These are phyloP conservation scores for Solanum ossicruentum DNA, from an alignment of 257 asterid species.

Conservation along the genomic window DNA sequence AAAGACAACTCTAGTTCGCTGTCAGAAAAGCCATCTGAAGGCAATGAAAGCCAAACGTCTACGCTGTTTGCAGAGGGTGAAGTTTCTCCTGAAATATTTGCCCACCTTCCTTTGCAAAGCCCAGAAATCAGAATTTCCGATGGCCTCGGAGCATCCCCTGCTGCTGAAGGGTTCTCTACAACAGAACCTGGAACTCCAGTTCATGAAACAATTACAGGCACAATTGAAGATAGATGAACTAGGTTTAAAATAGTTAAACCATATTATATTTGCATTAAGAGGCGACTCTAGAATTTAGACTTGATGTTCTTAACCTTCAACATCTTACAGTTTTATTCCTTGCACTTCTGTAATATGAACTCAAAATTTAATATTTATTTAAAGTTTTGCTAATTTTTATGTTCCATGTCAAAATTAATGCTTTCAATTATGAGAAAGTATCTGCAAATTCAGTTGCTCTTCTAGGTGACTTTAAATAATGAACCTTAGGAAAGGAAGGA, in stretches of 20 bases:
- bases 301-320: not conserved
- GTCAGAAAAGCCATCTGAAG: not conserved
- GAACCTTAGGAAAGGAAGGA: too few species aligned
- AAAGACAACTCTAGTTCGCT: not conserved
- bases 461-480: too few species aligned
- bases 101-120: not conserved
- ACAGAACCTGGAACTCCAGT: slow-evolving; percentile 13
- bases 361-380: too few species aligned
- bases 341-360: too few species aligned
- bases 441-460: too few species aligned
- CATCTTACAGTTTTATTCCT: too few species aligned
- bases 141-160: not conserved
- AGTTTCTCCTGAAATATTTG: not conserved
- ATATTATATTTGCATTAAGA: not conserved
- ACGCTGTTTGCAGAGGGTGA: not conserved
- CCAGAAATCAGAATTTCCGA: slow-evolving; percentile 3
- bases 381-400: too few species aligned
- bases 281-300: not conserved
- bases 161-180: slow-evolving; percentile 16
- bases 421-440: too few species aligned
- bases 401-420: too few species aligned
- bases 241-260: not conserved
- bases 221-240: not conserved
- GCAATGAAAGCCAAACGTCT: not conserved
- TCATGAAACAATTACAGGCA: not conserved